Evolutionary conservation across 2,329 filamentous ascomycete species (phyloP).

Genomic region (Botrytis galanthina): DNA sequence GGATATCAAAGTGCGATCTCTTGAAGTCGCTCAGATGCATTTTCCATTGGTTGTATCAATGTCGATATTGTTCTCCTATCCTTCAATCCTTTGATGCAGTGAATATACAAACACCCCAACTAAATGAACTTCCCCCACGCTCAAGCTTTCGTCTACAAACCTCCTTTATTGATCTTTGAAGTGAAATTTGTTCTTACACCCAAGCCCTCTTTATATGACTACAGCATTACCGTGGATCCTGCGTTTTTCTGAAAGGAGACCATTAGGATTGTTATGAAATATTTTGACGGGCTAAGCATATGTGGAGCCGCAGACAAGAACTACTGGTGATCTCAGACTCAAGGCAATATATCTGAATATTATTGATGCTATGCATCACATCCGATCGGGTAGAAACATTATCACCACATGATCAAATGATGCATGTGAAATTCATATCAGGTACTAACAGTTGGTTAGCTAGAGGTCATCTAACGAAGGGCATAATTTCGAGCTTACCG

Average conservation of each 20-base stretch:
- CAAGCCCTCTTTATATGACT: not conserved
- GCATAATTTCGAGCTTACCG: slow-evolving; percentile 43
- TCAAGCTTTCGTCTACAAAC: not conserved
- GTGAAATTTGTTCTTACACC: not conserved
- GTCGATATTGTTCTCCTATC: not conserved
- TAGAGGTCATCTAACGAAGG: not conserved
- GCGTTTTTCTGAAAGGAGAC: not conserved
- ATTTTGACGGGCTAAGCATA: not conserved
- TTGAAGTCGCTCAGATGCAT: not conserved
- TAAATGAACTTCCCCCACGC: not conserved
- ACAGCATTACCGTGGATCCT: not conserved
- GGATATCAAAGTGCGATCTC: not conserved
- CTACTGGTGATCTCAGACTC: not conserved
- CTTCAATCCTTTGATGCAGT: not conserved
- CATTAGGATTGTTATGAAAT: not conserved
- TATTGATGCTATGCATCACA: not conserved
- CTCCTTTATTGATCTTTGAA: not conserved
- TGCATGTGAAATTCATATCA: not conserved
- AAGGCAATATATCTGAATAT: not conserved
- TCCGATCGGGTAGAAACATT: accelerated
- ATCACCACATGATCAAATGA: not conserved
- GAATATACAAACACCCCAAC: not conserved
- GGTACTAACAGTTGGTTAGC: not conserved
- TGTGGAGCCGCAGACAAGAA: not conserved
- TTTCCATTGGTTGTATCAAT: not conserved